Base-by-base conservation (phyloP, 176 grass and related monocot species). In the Eleusine indica region DNA sequence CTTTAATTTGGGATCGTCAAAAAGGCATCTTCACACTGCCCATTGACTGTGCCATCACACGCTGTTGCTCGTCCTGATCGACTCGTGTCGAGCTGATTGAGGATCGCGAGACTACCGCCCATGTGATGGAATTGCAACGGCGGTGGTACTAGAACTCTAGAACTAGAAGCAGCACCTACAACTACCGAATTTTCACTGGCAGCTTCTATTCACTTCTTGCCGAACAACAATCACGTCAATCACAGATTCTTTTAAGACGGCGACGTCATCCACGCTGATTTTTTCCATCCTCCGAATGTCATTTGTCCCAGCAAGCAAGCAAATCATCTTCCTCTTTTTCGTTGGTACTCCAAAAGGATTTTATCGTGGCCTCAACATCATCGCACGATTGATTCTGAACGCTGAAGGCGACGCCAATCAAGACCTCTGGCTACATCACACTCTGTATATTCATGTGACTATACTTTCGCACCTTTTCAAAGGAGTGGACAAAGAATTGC, bases 401-500 rank as follows among this genome's bases (percentile, higher is more conserved):
- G 40, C 53, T 61, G 70, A 19, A 61, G 62, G 57, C 25, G 42
- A 29, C 69, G 2, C 62, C 48, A 76, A 65, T 54, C 32, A 66
- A 32, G 52, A 35, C 35, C n/a, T 53, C n/a, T 53, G 12, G 40
- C 29, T 15, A 41, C 29, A 49, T 47, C 64, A 1, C 25, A 40
- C 74, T 32, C 15, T 51, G 61, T 68, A 54, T 71, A 42, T 28
- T 30, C 56, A 43, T 65, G 67, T 67, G 39, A 11, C 76, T 63
- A 73, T 21, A 7, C 56, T 72, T 41, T 41, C 56, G 2, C 9
- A 71, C 30, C 68, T 79, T 15, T 52, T 6, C 10, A 80, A 82
- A 86, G 49, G 22, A 80, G 47, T 43, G 69, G 77, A 74, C 57
- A 54, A 13, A 35, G 68, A 43, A 66, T 66, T 53, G 46, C 76